Conservation (phyloP, 129 eudicot species). For the Flaveria linearis region DNA sequence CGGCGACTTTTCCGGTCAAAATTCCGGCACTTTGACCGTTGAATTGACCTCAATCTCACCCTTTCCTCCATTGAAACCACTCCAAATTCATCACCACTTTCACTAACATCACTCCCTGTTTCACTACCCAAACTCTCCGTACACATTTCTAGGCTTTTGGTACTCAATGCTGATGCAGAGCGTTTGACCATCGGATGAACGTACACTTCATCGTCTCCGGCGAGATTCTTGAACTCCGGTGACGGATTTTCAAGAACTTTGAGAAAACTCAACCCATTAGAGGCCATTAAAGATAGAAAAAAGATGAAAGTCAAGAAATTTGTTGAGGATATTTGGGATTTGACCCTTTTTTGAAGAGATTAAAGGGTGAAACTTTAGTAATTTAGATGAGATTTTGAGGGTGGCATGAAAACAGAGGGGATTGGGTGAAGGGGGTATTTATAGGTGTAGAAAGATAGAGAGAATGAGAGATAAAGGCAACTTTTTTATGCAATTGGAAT, state of each 20-base stretch:
- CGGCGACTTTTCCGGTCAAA: constrained; percentile 38
- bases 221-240: constrained; percentile 4
- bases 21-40: constrained; percentile 26
- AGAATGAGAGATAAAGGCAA: constrained; percentile 13
- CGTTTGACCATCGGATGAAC: constrained; percentile 68
- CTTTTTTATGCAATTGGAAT: constrained; percentile 44
- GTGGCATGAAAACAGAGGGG: constrained; percentile 46
- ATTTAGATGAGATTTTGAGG: constrained; percentile 25
- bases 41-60: constrained; percentile 25
- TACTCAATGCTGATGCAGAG: constrained; percentile 55
- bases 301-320: constrained; percentile 10
- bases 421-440: constrained; percentile 52
- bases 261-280: constrained; percentile 54
- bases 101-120: constrained; percentile 56
- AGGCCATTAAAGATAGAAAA: constrained; percentile 36
- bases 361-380: too few species aligned
- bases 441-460: constrained; percentile 47
- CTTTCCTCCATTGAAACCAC: constrained; percentile 25
- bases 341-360: too few species aligned
- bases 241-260: constrained; percentile 52
- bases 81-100: constrained; percentile 46
- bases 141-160: constrained; percentile 87
- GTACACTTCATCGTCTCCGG: constrained; percentile 42
- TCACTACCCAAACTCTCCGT: constrained; percentile 91
- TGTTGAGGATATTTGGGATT: too few species aligned